A percentile compares a stretch with the other conserved stretches of the same genome.
Conservation (phyloP, 805 yeast species). For the Saturnispora ahearnii region DNA sequence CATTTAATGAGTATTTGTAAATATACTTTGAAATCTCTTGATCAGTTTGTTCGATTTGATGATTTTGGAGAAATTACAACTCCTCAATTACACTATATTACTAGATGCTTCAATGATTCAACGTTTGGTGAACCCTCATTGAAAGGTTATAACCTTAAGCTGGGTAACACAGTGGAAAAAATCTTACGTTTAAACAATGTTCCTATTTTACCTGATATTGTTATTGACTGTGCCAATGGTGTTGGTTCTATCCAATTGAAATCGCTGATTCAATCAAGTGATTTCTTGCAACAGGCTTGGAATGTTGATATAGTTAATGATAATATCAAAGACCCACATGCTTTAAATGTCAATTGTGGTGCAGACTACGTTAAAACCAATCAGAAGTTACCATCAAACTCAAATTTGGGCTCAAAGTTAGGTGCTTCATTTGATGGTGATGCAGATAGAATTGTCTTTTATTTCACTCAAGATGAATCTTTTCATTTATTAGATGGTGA, state of each 20-base stretch:
- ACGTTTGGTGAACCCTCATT: conserved; percentile 55
- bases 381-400: conserved; percentile 63
- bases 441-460: conserved; percentile 89
- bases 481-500: conserved; percentile 83
- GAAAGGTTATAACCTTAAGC: conserved; percentile 59
- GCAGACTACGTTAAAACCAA: conserved; percentile 93
- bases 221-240: conserved; percentile 94
- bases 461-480: conserved; percentile 28
- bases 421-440: conserved; percentile 93
- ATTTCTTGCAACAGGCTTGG: conserved; percentile 22
- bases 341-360: conserved; percentile 75
- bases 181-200: conserved; percentile 30
- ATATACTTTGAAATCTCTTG: conserved; percentile 41
- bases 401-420: conserved; percentile 29
- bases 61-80: conserved; percentile 77
- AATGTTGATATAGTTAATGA: conserved; percentile 43
- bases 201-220: conserved; percentile 29
- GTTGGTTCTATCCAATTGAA: conserved; percentile 75
- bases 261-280: conserved; percentile 28
- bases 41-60: conserved; percentile 27
- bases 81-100: conserved; percentile 87
- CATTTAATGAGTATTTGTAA: conserved; percentile 46
- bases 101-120: conserved; percentile 59
- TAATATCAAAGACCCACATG: conserved; percentile 41
- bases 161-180: conserved; percentile 43